Base-by-base conservation (phyloP, 768 basidiomycete genomes). In the Stropharia rugosoannulata region DNA sequence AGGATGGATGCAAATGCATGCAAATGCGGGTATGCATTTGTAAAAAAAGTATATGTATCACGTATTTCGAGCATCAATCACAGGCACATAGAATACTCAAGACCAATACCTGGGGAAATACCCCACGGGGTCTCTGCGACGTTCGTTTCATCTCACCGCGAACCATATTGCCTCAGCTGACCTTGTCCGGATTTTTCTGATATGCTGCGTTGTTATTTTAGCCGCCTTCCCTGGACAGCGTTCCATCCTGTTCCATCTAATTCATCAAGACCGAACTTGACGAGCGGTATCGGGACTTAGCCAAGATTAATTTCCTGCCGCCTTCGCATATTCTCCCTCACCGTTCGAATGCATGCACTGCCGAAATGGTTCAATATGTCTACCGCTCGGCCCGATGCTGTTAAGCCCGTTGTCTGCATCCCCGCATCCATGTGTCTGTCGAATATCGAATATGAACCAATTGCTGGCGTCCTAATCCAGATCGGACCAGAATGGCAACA, bases 61-160 rank as follows among this genome's bases (percentile, higher is more conserved):
- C 51, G 51, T 52, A 52, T 52, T 52, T 22, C 22, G 22, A 22
- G 22, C 22, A 22, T n/a, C 40, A 52, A 36, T 42, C 22, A 42
- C 41, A 52, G 51, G 51, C 51, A 52, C 51, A 42, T 32, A 42
- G 27, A 52, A 27, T 42, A 52, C 41, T 32, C 10, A 42, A 29
- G 36, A 16, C 41, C 18, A 35, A 52, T 32, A 27, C 41, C 43
- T 40, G 51, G 51, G 51, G 19, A 52, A 52, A 52, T 49, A 43
- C 51, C 51, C 51, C 51, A 52, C 40, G 51, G 51, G 48, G 51
- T 52, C 51, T 11, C 51, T 42, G 29, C 51, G 51, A 25, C 22
- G 41, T 42, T 52, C 41, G 41, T 32, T 42, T 27, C 43, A 35
- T 39, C 36, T 8, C 37, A 38, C 49, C 29, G 35, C 13, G 18